A percentile compares a stretch with the other conserved stretches of the same genome.
These are phyloP conservation scores for Paspalum vaginatum DNA, from an alignment of 176 grass and related monocot genomes.

Conservation along the genomic window DNA sequence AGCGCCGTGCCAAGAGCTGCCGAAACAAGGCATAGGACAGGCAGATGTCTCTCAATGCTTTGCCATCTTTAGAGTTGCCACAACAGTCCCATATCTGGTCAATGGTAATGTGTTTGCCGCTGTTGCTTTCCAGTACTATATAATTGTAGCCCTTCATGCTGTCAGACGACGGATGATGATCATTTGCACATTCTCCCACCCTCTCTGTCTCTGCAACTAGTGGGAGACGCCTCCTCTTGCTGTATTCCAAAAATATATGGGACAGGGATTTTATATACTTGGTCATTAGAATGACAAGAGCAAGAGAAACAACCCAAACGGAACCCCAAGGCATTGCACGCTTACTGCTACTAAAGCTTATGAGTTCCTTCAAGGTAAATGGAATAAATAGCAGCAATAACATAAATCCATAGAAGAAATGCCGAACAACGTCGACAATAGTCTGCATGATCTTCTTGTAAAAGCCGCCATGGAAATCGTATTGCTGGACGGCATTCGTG, in stretches of 20 bases:
- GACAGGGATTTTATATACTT: too few species aligned
- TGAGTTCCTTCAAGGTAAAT: not conserved
- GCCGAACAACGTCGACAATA: accelerated
- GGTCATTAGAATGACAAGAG: too few species aligned
- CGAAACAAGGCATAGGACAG: not conserved
- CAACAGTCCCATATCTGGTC: not conserved
- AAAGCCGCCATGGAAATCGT: not conserved
- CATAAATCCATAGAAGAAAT: accelerated
- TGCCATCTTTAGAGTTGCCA: not conserved
- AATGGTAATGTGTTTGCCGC: not conserved
- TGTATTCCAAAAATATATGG: too few species aligned
- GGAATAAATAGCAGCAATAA: not conserved
- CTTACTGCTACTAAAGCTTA: too few species aligned
- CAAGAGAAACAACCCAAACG: too few species aligned
- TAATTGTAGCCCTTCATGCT: conserved; percentile 20
- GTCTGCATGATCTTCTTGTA: too few species aligned
- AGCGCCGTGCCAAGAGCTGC: not conserved
- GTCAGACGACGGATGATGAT: not conserved
- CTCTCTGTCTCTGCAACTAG: too few species aligned
- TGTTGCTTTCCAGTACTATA: too few species aligned
- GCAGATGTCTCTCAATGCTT: not conserved
- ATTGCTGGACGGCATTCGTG: not conserved
- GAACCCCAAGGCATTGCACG: too few species aligned
- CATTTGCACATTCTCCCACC: too few species aligned
- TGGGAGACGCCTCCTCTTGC: not conserved